Percentiles rank a stretch among this genome's conserved stretches.
phyloP scores from a whole-genome alignment of 805 yeast genomes.

The Kregervanrija fluxuum region DNA sequence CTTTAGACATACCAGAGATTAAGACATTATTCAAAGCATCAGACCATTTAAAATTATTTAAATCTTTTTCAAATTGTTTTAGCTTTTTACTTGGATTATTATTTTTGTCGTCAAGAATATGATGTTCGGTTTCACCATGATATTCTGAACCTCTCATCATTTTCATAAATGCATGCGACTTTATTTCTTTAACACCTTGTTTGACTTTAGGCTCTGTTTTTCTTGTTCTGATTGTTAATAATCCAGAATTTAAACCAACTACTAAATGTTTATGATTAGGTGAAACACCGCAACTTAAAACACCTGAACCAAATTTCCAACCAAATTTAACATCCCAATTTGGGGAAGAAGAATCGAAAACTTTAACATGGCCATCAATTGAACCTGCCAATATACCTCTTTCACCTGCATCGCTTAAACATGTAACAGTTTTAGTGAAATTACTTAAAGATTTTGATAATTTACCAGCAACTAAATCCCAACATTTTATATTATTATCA shows the following conservation, averaged over 20 bases:
- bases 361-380: conserved; percentile 94
- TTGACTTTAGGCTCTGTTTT: conserved; percentile 54
- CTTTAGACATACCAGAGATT: conserved; percentile 68
- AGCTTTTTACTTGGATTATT: conserved; percentile 45
- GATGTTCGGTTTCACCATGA: conserved; percentile 81
- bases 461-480: conserved; percentile 86
- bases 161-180: conserved; percentile 61
- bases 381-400: conserved; percentile 89
- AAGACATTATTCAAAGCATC: conserved; percentile 90
- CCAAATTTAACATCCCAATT: conserved; percentile 90
- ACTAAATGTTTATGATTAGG: conserved; percentile 86
- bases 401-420: conserved; percentile 65
- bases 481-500: conserved; percentile 74
- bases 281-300: conserved; percentile 80
- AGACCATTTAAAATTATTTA: conserved; percentile 84
- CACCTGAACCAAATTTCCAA: conserved; percentile 96
- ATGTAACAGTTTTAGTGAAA: conserved; percentile 91
- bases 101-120: conserved; percentile 52
- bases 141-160: conserved; percentile 91
- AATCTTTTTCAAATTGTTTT: conserved; percentile 73
- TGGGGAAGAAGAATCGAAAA: conserved; percentile 66
- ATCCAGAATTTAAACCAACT: conserved; percentile 85
- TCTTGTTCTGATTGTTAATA: conserved; percentile 82
- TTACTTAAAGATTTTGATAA: conserved; percentile 64
- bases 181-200: conserved; percentile 38